These are phyloP conservation scores for Kwoniella mangroviensis DNA, from an alignment of 768 basidiomycete species.

Conservation along the genomic window DNA sequence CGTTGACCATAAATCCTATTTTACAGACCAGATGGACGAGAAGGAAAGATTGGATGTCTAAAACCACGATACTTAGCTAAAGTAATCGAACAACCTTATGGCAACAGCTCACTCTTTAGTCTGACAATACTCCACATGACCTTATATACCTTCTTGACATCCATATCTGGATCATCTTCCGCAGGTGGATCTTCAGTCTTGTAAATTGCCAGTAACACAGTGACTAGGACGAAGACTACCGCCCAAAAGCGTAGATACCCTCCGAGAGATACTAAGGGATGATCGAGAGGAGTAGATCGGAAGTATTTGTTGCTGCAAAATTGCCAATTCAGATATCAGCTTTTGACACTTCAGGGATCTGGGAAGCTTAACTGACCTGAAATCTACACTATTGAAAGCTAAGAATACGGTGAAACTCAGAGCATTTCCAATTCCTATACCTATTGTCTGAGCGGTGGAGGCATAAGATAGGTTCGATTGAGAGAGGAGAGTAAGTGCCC, in stretches of 20 bases:
- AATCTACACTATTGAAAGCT: slow-evolving; percentile 92
- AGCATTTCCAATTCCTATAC: slow-evolving; percentile 93
- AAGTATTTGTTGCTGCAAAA: slow-evolving; percentile 61
- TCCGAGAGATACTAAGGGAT: slow-evolving; percentile 64
- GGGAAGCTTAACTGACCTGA: slow-evolving; percentile 66
- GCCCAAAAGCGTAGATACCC: slow-evolving; percentile 88
- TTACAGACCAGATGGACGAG: slow-evolving; percentile 87
- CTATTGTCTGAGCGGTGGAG: slow-evolving; percentile 97
- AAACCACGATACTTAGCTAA: neutral
- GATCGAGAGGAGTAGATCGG: slow-evolving; percentile 58
- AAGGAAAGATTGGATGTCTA: slow-evolving; percentile 89
- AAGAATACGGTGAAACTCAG: slow-evolving; percentile 96
- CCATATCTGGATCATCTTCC: slow-evolving; percentile 80
- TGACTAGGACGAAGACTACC: slow-evolving; percentile 78
- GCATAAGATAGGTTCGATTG: slow-evolving; percentile 94
- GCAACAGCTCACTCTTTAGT: slow-evolving; percentile 70
- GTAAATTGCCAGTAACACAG: slow-evolving; percentile 81
- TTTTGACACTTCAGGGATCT: neutral
- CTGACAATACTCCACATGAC: slow-evolving; percentile 94
- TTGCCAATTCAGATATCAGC: slow-evolving; percentile 18
- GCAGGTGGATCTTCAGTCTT: slow-evolving; percentile 86
- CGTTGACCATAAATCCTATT: slow-evolving; percentile 91
- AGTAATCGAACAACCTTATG: neutral
- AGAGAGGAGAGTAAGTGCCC: slow-evolving; percentile 69
- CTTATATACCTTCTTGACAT: slow-evolving; percentile 84